Percentiles rank a stretch among this genome's conserved stretches.
phyloP scores from a whole-genome alignment of 495 filamentous ascomycete species.

The Penicillium waksmanii region DNA sequence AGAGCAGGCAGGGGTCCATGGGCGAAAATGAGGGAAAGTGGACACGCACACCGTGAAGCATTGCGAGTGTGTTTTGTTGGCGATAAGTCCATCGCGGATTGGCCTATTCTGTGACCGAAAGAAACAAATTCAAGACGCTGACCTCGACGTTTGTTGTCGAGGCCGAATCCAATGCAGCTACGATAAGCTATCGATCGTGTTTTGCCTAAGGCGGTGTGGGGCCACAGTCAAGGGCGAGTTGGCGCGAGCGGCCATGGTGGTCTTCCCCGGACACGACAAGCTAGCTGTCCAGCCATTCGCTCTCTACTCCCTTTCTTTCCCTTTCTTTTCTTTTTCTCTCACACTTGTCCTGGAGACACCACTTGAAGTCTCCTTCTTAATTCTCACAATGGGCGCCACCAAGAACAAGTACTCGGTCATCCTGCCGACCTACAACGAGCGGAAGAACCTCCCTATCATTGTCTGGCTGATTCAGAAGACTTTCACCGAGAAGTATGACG shows the following conservation, averaged over 20 bases:
- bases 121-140: neutral
- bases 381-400: slow-evolving; percentile 43
- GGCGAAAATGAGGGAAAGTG: neutral
- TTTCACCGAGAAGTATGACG: slow-evolving; percentile 71
- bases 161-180: slow-evolving; percentile 8
- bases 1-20: neutral
- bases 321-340: slow-evolving; percentile 10
- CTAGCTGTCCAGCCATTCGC: slow-evolving; percentile 33
- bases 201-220: slow-evolving; percentile 34
- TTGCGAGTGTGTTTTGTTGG: slow-evolving; percentile 37
- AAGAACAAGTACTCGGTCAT: slow-evolving; percentile 93
- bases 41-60: slow-evolving; percentile 43
- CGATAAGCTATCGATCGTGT: slow-evolving; percentile 32
- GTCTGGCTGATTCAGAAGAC: slow-evolving; percentile 89
- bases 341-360: slow-evolving; percentile 18
- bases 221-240: slow-evolving; percentile 27
- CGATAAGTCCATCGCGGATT: slow-evolving; percentile 33
- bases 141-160: neutral
- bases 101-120: neutral
- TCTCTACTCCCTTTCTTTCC: slow-evolving; percentile 30
- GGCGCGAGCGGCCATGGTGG: slow-evolving; percentile 25
- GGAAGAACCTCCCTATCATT: slow-evolving; percentile 93
- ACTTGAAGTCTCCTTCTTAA: slow-evolving; percentile 7
- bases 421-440: slow-evolving; percentile 97
- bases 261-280: slow-evolving; percentile 27